Evolutionary conservation across 768 basidiomycete species (phyloP).

Genomic region (Rhodotorula kratochvilovae): DNA sequence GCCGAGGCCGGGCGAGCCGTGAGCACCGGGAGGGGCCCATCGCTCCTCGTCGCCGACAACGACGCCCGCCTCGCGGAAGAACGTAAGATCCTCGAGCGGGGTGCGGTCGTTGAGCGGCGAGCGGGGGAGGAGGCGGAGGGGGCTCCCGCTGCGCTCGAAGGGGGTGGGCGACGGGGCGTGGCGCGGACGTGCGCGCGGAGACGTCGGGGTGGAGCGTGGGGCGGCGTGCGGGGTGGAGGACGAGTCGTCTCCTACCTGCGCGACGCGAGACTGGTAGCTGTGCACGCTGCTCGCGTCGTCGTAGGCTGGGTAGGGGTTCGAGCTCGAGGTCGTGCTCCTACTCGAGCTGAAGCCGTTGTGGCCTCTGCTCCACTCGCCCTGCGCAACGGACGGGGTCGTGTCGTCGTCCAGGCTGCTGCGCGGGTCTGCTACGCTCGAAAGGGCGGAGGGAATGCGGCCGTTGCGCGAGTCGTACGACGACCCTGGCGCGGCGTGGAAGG

Average conservation of each 20-base stretch:
- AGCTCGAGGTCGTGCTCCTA: conserved; percentile 12
- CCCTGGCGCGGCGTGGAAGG: neutral
- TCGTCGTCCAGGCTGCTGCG: neutral
- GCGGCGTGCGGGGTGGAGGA: neutral
- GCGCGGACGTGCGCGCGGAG: neutral
- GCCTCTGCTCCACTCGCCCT: too few relatives aligned
- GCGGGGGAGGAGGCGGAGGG: conserved; percentile 26
- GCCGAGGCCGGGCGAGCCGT: too few relatives aligned
- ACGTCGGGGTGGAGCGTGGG: neutral
- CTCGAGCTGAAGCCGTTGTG: neutral
- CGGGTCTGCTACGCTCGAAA: neutral
- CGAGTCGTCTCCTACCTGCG: neutral
- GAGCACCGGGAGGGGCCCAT: neutral
- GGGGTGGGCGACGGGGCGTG: neutral
- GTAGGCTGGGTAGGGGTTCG: neutral
- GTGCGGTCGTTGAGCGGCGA: conserved; percentile 28
- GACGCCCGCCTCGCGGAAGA: conserved; percentile 25
- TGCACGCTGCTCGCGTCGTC: conserved; percentile 7
- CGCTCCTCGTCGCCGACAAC: neutral
- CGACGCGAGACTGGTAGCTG: neutral
- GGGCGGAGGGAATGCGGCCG: neutral
- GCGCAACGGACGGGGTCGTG: neutral
- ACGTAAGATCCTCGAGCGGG: conserved; percentile 31
- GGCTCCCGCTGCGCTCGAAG: neutral
- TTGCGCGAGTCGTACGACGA: neutral